Conservation (phyloP, 2,329 filamentous ascomycete species). For the Trichoderma gracile region DNA sequence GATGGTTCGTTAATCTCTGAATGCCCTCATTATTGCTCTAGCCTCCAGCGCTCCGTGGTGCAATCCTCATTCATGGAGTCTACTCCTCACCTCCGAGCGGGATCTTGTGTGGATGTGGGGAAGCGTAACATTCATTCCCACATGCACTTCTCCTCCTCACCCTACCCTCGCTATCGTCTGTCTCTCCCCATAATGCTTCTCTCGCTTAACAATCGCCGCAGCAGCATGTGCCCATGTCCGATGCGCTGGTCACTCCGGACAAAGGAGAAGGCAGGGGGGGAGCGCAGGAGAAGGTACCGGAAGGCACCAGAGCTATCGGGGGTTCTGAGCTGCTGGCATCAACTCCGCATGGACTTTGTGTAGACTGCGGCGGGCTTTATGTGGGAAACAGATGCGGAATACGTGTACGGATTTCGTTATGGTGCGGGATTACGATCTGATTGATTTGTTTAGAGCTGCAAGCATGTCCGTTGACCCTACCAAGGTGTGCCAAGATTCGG, state of each 20-base stretch:
- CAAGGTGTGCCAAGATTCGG: too few relatives aligned
- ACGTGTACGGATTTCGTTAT: too few relatives aligned
- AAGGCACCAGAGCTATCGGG: not conserved
- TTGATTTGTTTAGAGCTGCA: not conserved
- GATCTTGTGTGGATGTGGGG: too few relatives aligned
- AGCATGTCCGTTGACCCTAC: too few relatives aligned
- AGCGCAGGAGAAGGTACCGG: conserved; percentile 1
- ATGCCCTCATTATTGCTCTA: not conserved
- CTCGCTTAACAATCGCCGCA: conserved; percentile 5
- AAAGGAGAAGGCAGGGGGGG: not conserved
- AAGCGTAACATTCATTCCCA: not conserved
- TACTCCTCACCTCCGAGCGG: not conserved
- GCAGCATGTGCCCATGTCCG: not conserved
- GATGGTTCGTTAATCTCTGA: not conserved
- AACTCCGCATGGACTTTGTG: too few relatives aligned
- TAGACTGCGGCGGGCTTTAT: too few relatives aligned
- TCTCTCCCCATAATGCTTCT: not conserved
- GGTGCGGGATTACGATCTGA: not conserved
- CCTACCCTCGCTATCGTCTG: not conserved
- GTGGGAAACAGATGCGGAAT: too few relatives aligned
- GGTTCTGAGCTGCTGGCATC: too few relatives aligned
- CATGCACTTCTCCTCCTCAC: not conserved
- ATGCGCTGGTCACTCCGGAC: conserved; percentile 1
- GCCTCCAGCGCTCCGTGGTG: not conserved
- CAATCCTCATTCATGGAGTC: not conserved